Evolutionary conservation across 106 monocot species (phyloP), one percentile per base, ranked within the genome.

Genomic region (Gastrodia elata): DNA sequence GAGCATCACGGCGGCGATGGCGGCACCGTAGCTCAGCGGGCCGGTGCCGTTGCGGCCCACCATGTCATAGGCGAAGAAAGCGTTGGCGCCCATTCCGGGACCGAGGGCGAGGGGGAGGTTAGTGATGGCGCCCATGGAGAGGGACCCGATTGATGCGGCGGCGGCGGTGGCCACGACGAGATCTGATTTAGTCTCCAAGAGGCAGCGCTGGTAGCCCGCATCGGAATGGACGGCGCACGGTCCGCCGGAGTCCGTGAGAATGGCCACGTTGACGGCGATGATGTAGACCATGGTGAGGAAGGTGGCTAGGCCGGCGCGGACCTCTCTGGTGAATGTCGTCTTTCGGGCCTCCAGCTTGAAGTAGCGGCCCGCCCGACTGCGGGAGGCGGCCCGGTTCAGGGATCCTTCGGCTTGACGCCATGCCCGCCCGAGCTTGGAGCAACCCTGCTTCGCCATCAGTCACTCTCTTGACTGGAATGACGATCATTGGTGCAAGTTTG

Each of bases 201-300:
- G 76, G 79, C 91, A 90, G 0, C 13, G 4, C 4, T 73, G 24
- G 78, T 75, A 82, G n/a, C 68, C 79, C 22, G 75, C 75, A 58
- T 79, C 58, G 27, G 11, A 2, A 33, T 35, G 24, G 35, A 70
- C 71, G 0, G 77, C 58, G 80, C 88, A 88, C 0, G 87, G 72
- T 4, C 85, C 87, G 34, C 91, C 91, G 35, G 91, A 91, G 81
- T 85, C 85, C 41, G 79, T 7, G 26, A 91, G 71, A 79, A 91
- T 77, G 70, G 91, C 20, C 70, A 87, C 70, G 73, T 91, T 91
- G 72, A 91, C 87, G 30, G 91, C 85, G 75, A 91, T 83, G 65
- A 91, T 87, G 74, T 91, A 91, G 34, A 81, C 87, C 91, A 91
- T 85, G 57, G 91, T 87, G 71, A 91, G 76, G 77, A 91, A 91